Evolutionary conservation across 1,139 yeast genomes (phyloP).

Genomic region (Barnettozyma hawaiiensis): DNA sequence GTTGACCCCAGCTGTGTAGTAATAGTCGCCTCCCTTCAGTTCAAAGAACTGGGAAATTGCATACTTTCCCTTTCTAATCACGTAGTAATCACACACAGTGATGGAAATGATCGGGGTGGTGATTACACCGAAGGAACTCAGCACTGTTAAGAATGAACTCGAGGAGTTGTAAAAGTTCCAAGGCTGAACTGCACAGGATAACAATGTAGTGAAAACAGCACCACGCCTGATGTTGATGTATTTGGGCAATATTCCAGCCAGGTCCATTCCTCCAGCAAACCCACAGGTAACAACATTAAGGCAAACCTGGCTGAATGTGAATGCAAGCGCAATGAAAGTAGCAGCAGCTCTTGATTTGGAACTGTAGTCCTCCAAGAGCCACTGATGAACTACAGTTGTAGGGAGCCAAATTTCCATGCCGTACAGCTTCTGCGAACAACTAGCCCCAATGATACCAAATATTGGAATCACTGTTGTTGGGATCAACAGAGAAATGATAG

Average conservation of each 20-base stretch:
- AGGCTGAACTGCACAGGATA: constrained; percentile 43
- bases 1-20: constrained; percentile 36
- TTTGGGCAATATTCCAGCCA: constrained; percentile 43
- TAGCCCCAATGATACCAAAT: constrained; percentile 38
- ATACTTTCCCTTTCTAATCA: constrained; percentile 33
- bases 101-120: constrained; percentile 41
- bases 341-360: constrained; percentile 42
- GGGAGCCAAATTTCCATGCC: constrained; percentile 38
- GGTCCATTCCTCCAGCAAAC: constrained; percentile 48
- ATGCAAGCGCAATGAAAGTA: constrained; percentile 41
- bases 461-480: constrained; percentile 40
- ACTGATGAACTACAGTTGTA: constrained; percentile 28
- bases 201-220: constrained; percentile 37
- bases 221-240: constrained; percentile 49
- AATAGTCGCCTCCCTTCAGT: constrained; percentile 35
- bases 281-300: constrained; percentile 46
- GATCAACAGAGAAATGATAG: constrained; percentile 32
- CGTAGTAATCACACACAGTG: constrained; percentile 38
- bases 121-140: constrained; percentile 40
- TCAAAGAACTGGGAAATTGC: constrained; percentile 35
- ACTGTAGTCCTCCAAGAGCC: constrained; percentile 33
- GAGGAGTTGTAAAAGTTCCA: constrained; percentile 44
- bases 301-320: constrained; percentile 42
- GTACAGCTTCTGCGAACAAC: constrained; percentile 32
- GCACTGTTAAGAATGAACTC: constrained; percentile 39